Evolutionary conservation across 441 rosid species (phyloP), one percentile per base, ranked within the genome.

Genomic region (Corymbia citriodora): DNA sequence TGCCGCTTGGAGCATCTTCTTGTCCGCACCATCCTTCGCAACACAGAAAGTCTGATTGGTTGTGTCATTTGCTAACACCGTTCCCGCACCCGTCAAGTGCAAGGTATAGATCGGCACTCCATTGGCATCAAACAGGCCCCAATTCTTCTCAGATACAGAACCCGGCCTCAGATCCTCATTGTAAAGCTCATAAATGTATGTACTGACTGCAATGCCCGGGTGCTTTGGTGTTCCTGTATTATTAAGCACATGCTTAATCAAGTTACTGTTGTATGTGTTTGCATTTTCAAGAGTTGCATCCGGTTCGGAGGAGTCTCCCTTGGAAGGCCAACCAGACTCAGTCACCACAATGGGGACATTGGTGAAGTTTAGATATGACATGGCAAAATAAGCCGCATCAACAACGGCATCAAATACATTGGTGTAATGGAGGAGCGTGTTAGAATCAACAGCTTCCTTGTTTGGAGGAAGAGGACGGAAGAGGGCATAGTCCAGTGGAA

Each of bases 291-390:
- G 31, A 3, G 98, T 96, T 10, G 99, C 99, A 36, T 97, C 97
- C 2, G 93, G 94, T 92, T 97, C 99, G 0, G 92, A 88, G 12
- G 96, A 92, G 29, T 94, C 99, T 57, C 99, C 99, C 91, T 96
- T 96, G 4, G 99, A 97, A 1, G 99, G 99, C 99, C 99, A 97
- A 36, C 99, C 99, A 1, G 99, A 96, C 92, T 98, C 99, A 0
- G 95, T 95, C 68, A 98, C 99, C 55, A 96, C 93, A 29, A 98
- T 88, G 1, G 98, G 97, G 70, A 98, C 90, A 65, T 98, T 96
- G 89, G 99, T 96, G 93, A 96, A 92, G 89, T 97, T 98, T 87
- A 98, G 94, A 89, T 96, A 92, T 7, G 95, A 92, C 99, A 98
- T 96, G 6, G 99, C 94, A 87, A 96, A 96, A 90, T 97, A 96